Evolutionary conservation across 768 basidiomycete genomes (phyloP).

Genomic region (Podaxis carcinomalis): DNA sequence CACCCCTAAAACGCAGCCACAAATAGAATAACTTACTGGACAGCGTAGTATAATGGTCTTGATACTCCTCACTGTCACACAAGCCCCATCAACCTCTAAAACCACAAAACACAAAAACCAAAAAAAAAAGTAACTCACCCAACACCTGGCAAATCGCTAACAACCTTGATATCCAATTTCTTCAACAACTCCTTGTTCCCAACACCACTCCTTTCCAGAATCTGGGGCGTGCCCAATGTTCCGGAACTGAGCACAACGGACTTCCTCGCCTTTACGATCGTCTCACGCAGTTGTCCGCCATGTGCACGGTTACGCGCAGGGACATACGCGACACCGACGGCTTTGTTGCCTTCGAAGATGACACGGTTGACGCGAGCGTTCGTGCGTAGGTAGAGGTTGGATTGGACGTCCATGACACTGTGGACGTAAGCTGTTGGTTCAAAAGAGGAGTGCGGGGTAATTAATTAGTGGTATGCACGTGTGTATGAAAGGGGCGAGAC

Average conservation of each 20-base stretch:
- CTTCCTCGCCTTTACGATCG: slow-evolving; percentile 63
- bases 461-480: background rate
- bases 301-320: slow-evolving; percentile 57
- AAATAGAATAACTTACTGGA: slow-evolving; percentile 35
- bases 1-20: background rate
- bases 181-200: slow-evolving; percentile 51
- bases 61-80: slow-evolving; percentile 56
- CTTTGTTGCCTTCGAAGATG: slow-evolving; percentile 69
- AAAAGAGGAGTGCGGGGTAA: background rate
- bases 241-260: slow-evolving; percentile 62
- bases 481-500: slow-evolving; percentile 4
- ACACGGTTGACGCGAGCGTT: slow-evolving; percentile 67
- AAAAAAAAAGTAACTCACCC: too few relatives aligned
- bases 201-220: slow-evolving; percentile 70
- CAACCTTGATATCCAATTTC: slow-evolving; percentile 54
- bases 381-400: slow-evolving; percentile 60
- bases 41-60: slow-evolving; percentile 71
- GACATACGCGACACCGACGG: slow-evolving; percentile 69
- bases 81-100: background rate
- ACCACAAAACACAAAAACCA: too few relatives aligned
- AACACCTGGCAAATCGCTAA: slow-evolving; percentile 68
- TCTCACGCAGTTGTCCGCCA: slow-evolving; percentile 48
- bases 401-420: slow-evolving; percentile 66
- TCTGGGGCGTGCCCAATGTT: slow-evolving; percentile 69
- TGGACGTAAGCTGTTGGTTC: slow-evolving; percentile 54